A percentile compares a stretch with the other conserved stretches of the same genome.
Evolutionary conservation across 345 rosid genomes (phyloP).

Genomic region (Salix koriyanagi): DNA sequence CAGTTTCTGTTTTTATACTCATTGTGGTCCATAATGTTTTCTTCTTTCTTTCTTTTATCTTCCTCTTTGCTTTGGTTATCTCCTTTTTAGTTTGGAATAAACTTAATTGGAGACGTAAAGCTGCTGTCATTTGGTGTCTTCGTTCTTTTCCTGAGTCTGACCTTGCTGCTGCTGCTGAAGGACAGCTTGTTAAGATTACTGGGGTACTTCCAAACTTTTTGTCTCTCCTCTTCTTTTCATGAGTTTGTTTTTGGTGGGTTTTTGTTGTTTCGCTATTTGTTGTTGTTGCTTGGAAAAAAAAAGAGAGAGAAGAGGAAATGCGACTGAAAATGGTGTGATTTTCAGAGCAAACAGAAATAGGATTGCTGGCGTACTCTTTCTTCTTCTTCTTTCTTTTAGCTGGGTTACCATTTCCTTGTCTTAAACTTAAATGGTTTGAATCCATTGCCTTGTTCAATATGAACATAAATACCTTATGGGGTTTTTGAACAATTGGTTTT

Average conservation of each 20-base stretch:
- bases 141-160: slow-evolving; percentile 49
- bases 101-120: slow-evolving; percentile 22
- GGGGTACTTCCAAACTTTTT: slow-evolving; percentile 30
- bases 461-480: background rate
- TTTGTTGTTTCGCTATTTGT: background rate
- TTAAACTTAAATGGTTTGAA: background rate
- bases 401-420: background rate
- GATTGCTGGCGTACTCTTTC: too few relatives aligned
- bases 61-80: slow-evolving; percentile 27
- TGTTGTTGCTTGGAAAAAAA: background rate
- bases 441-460: background rate
- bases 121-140: slow-evolving; percentile 32
- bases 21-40: slow-evolving; percentile 39
- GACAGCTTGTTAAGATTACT: slow-evolving; percentile 51
- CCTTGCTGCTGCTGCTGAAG: slow-evolving; percentile 39
- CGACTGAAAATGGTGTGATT: background rate
- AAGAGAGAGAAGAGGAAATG: background rate
- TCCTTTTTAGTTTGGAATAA: slow-evolving; percentile 45
- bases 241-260: background rate
- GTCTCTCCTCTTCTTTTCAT: background rate
- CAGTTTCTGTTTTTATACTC: slow-evolving; percentile 41
- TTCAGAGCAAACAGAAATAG: background rate
- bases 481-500: background rate
- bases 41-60: slow-evolving; percentile 35
- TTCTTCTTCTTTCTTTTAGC: background rate